phyloP scores from a whole-genome alignment of 208 protist genomes.

The Leishmania lainsoni region DNA sequence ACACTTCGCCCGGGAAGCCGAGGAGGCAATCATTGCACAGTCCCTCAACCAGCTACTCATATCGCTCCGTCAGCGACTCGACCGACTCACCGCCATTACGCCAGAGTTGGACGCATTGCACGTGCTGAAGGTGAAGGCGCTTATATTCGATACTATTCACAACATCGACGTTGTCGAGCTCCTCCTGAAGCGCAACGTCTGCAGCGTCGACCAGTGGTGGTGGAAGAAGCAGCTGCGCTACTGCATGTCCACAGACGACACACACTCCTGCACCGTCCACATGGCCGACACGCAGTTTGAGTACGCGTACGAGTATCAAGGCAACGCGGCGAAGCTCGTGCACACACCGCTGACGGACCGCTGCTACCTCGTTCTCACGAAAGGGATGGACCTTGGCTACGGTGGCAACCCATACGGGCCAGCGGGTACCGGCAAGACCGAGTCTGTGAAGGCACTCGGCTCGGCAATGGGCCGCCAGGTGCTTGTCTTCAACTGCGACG shows the following conservation, averaged over 20 bases:
- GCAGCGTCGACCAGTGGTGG: slow-evolving; percentile 79
- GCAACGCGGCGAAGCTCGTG: slow-evolving; percentile 93
- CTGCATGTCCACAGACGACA: slow-evolving; percentile 58
- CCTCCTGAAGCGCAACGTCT: slow-evolving; percentile 61
- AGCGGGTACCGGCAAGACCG: slow-evolving; percentile 98
- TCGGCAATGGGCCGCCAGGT: slow-evolving; percentile 93
- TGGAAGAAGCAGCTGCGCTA: slow-evolving; percentile 98
- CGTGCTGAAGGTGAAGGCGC: slow-evolving; percentile 91
- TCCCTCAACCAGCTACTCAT: slow-evolving; percentile 39
- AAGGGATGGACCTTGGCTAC: slow-evolving; percentile 96
- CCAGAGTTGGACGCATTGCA: slow-evolving; percentile 46
- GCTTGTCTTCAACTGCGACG: slow-evolving; percentile 96
- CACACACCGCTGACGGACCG: slow-evolving; percentile 95
- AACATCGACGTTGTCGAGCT: slow-evolving; percentile 94
- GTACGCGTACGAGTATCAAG: slow-evolving; percentile 97
- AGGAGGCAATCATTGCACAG: slow-evolving; percentile 53
- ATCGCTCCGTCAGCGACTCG: slow-evolving; percentile 52
- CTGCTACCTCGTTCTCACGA: slow-evolving; percentile 97
- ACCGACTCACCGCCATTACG: slow-evolving; percentile 68
- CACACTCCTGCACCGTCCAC: slow-evolving; percentile 70
- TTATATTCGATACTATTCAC: slow-evolving; percentile 97
- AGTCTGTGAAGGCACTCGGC: slow-evolving; percentile 96
- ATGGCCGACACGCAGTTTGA: slow-evolving; percentile 95
- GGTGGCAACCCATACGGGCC: slow-evolving; percentile 97
- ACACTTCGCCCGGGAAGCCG: slow-evolving; percentile 76